These are phyloP conservation scores for Penicillium glabrum DNA, from an alignment of 2,329 filamentous ascomycete genomes.

Conservation along the genomic window DNA sequence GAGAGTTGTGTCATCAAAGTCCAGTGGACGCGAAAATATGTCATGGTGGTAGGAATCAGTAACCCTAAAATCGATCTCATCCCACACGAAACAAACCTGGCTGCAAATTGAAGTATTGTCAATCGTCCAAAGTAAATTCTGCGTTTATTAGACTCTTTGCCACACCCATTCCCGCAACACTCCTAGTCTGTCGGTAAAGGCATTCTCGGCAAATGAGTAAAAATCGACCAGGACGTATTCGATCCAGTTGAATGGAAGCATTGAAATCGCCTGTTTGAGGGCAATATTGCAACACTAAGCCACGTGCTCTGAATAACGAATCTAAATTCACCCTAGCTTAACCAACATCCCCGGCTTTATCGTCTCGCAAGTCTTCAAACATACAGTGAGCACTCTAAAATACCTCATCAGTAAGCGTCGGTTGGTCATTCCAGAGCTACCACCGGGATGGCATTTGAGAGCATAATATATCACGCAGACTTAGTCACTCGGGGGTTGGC, in stretches of 20 bases:
- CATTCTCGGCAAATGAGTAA: neutral
- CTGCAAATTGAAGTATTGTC: neutral
- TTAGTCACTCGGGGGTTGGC: neutral
- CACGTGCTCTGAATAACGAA: neutral
- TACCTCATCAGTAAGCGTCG: slow-evolving; percentile 5
- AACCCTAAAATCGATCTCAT: neutral
- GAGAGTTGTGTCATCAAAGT: neutral
- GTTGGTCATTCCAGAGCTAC: neutral
- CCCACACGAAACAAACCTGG: neutral
- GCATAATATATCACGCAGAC: slow-evolving; percentile 1
- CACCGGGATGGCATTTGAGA: neutral
- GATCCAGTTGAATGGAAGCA: neutral
- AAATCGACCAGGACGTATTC: neutral
- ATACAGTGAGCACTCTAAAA: slow-evolving; percentile 8
- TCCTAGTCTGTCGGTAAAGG: slow-evolving; percentile 4
- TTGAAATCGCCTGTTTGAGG: neutral
- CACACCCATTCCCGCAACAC: slow-evolving; percentile 6
- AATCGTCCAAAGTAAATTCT: neutral
- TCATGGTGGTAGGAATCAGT: neutral
- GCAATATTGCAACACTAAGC: neutral
- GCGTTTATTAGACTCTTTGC: neutral
- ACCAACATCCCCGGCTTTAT: neutral
- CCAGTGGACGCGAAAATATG: neutral
- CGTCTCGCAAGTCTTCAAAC: slow-evolving; percentile 2
- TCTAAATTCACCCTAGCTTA: neutral